Evolutionary conservation across 257 asterid species (phyloP), one percentile per base, ranked within the genome.

Genomic region (Capsicum rhomboideum): DNA sequence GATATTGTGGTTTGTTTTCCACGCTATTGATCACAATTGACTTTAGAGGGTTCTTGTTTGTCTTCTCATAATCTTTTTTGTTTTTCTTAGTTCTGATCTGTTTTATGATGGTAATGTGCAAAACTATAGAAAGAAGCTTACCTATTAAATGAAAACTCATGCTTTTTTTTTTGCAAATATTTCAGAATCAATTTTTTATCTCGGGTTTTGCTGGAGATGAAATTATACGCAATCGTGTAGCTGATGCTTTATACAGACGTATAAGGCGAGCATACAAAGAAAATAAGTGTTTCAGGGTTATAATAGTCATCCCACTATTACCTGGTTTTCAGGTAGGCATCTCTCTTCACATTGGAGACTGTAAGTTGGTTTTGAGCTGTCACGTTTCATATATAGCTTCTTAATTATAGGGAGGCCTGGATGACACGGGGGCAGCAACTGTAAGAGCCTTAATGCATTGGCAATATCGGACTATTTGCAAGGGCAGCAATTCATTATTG

Each of bases 381-480:
- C 79, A 75, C 40, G 58, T 86, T 83, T 84, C 74, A 77, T 20
- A 84, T 61, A 53, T 44, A 59, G 72, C 74, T 26, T 85, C 49
- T 42, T 21, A 50, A 88, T 55, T 88, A 68, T 91, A 96, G 99
- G 99, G 99, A 28, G 97, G 99, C 83, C 92, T 96, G 75, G 97
- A 96, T 88, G 99, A 96, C 61, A 85, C 86, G 81, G 99, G 98
- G 64, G 99, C 99, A 79, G 99, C 99, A 84, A 93, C 99, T 52
- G 98, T 96, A 84, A 89, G 99, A 89, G 99, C 98, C 85, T 85
- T 96, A 84, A 92, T 93, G 98, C 99, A 96, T 81, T 96, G 99
- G 99, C 99, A 96, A 80, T 94, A 94, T 85, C 94, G 98, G 82
- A 92, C 99, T 16, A 94, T 96, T 89, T 92, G 92, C 90, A 88